phyloP scores from a whole-genome alignment of 768 basidiomycete species.

The Clitopilus hobsonii region DNA sequence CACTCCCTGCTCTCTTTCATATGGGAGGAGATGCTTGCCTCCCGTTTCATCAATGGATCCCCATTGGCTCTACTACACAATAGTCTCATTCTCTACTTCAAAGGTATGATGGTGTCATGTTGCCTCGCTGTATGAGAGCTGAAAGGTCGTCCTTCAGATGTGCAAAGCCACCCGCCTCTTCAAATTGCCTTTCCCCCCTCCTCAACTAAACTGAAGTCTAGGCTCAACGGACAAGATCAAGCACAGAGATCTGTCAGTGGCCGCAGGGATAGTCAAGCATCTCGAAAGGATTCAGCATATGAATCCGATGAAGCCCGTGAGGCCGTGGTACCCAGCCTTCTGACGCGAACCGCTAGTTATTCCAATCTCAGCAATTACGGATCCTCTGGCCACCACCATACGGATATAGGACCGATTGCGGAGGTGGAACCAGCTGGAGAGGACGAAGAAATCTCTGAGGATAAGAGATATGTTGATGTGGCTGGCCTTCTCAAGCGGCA shows the following conservation, averaged over 20 bases:
- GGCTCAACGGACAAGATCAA: not conserved
- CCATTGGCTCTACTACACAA: slow-evolving; percentile 61
- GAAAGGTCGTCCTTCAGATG: slow-evolving; percentile 34
- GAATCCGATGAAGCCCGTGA: slow-evolving; percentile 34
- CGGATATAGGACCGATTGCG: not conserved
- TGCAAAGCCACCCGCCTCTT: slow-evolving; percentile 62
- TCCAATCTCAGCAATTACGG: not conserved
- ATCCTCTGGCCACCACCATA: slow-evolving; percentile 11
- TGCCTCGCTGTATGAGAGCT: not conserved
- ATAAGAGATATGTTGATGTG: not conserved
- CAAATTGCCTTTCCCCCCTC: slow-evolving; percentile 50
- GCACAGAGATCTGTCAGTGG: slow-evolving; percentile 10
- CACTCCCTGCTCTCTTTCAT: slow-evolving; percentile 61
- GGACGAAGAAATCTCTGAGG: not conserved
- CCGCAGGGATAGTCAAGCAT: not conserved
- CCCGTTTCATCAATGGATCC: slow-evolving; percentile 62
- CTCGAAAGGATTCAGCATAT: slow-evolving; percentile 15
- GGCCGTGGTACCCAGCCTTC: slow-evolving; percentile 25
- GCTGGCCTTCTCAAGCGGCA: not conserved
- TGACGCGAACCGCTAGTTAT: slow-evolving; percentile 10
- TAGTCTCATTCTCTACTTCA: slow-evolving; percentile 55
- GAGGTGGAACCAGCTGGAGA: slow-evolving; percentile 1
- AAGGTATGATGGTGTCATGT: slow-evolving; percentile 33
- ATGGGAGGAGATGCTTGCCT: slow-evolving; percentile 64
- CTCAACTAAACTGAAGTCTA: not conserved